Conservation (phyloP, 106 monocot species). For the Apostasia ramifera region DNA sequence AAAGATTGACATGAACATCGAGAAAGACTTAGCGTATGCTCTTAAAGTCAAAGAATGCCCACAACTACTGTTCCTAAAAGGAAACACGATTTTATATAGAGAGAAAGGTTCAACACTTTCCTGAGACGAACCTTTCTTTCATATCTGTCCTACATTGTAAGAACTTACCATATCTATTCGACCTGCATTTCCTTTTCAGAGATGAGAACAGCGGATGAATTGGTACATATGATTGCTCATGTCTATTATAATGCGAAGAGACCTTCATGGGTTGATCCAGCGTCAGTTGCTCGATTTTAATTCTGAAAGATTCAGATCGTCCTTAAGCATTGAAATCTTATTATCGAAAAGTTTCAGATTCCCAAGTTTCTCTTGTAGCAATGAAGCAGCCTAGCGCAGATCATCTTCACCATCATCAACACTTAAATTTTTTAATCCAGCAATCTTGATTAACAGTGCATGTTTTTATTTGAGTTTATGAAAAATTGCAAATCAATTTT, state of each 20-base stretch:
- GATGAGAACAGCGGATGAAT: slow-evolving; percentile 18
- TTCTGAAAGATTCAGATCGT: too few relatives aligned
- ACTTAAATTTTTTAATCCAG: too few relatives aligned
- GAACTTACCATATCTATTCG: not conserved
- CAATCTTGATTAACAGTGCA: too few relatives aligned
- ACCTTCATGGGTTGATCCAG: slow-evolving; percentile 18
- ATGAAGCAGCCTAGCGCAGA: too few relatives aligned
- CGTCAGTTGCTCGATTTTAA: slow-evolving; percentile 6
- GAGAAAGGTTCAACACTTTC: slow-evolving; percentile 16
- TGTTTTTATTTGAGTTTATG: too few relatives aligned
- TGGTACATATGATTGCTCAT: slow-evolving; percentile 26
- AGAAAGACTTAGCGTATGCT: slow-evolving; percentile 22
- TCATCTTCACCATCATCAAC: too few relatives aligned
- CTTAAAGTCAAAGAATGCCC: slow-evolving; percentile 29
- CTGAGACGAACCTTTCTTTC: not conserved
- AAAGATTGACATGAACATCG: slow-evolving; percentile 30
- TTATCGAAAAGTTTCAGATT: too few relatives aligned
- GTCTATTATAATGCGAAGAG: slow-evolving; percentile 27
- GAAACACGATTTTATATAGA: slow-evolving; percentile 19
- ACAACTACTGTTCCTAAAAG: slow-evolving; percentile 20
- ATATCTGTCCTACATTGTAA: not conserved
- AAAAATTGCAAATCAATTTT: too few relatives aligned
- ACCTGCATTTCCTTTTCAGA: slow-evolving; percentile 2
- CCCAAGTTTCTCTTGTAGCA: too few relatives aligned
- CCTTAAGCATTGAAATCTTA: too few relatives aligned